Conservation (phyloP, 1,284 basidiomycete genomes). For the Austropuccinia psidii region DNA sequence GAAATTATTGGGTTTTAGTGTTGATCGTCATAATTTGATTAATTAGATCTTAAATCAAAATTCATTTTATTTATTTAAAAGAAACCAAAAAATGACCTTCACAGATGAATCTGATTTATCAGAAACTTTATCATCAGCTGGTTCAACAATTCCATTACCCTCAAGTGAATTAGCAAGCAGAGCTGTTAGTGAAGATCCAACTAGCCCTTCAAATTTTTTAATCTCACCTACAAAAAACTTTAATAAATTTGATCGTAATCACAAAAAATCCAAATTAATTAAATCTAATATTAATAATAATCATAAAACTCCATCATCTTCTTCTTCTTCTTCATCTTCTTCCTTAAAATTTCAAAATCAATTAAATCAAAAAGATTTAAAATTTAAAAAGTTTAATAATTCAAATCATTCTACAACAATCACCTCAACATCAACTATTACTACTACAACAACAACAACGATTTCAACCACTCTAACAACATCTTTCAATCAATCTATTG, state of each 20-base stretch:
- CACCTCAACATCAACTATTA: constrained; percentile 9
- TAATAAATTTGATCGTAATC: constrained; percentile 23
- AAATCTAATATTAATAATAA: constrained; percentile 8
- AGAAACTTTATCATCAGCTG: constrained; percentile 34
- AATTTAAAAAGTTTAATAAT: constrained; percentile 4
- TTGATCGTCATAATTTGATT: too few species aligned
- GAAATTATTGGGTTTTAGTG: too few species aligned
- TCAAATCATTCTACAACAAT: not conserved
- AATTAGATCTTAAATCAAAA: too few species aligned
- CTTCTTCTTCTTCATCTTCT: too few species aligned
- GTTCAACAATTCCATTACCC: constrained; percentile 35
- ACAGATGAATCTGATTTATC: constrained; percentile 36
- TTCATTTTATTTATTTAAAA: too few species aligned
- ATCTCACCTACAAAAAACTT: constrained; percentile 7
- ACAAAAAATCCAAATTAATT: constrained; percentile 13
- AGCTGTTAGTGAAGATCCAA: constrained; percentile 27
- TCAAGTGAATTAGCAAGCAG: constrained; percentile 36
- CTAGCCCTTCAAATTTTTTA: constrained; percentile 20
- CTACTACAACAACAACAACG: too few species aligned
- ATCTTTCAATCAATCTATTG: too few species aligned
- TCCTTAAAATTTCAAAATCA: too few species aligned
- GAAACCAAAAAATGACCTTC: constrained; percentile 20
- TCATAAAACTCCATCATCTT: constrained; percentile 5
- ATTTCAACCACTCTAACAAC: too few species aligned
- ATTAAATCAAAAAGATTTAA: constrained; percentile 17